Conservation (phyloP, 2,329 filamentous ascomycete species). For the Arthroderma uncinatum region DNA sequence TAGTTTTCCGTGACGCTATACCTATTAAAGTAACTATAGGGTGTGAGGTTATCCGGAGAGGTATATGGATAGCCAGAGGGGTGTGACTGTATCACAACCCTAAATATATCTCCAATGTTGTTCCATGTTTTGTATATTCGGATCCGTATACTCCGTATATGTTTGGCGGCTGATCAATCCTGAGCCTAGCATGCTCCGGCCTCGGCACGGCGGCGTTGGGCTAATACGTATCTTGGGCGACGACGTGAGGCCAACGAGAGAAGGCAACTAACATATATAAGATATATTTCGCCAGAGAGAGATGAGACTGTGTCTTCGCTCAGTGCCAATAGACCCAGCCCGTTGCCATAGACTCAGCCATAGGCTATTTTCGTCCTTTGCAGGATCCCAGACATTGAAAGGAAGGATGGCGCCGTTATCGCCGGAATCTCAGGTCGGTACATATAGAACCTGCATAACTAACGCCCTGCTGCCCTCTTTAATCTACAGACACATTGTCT, state of each 20-base stretch:
- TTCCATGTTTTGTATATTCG: too few relatives aligned
- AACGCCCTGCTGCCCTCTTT: not conserved
- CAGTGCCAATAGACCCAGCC: not conserved
- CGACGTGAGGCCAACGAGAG: too few relatives aligned
- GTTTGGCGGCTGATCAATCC: not conserved
- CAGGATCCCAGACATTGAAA: conserved; percentile 7
- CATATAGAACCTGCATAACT: not conserved
- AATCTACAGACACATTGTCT: not conserved
- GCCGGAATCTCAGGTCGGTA: conserved; percentile 16
- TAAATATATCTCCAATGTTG: not conserved
- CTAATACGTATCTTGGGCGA: too few relatives aligned
- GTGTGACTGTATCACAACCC: too few relatives aligned
- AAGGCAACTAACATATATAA: not conserved
- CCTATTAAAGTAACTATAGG: too few relatives aligned
- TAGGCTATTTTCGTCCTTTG: not conserved
- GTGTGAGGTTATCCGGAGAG: too few relatives aligned
- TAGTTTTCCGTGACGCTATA: too few relatives aligned
- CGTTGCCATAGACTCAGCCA: not conserved
- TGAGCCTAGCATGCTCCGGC: not conserved
- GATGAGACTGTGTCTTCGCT: not conserved
- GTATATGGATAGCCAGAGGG: too few relatives aligned
- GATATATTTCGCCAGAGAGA: not conserved
- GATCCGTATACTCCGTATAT: too few relatives aligned
- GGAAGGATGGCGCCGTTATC: conserved; percentile 18
- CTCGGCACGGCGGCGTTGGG: not conserved